These are phyloP conservation scores for Boehmeria nivea DNA, from an alignment of 306 rosid species.

Conservation along the genomic window DNA sequence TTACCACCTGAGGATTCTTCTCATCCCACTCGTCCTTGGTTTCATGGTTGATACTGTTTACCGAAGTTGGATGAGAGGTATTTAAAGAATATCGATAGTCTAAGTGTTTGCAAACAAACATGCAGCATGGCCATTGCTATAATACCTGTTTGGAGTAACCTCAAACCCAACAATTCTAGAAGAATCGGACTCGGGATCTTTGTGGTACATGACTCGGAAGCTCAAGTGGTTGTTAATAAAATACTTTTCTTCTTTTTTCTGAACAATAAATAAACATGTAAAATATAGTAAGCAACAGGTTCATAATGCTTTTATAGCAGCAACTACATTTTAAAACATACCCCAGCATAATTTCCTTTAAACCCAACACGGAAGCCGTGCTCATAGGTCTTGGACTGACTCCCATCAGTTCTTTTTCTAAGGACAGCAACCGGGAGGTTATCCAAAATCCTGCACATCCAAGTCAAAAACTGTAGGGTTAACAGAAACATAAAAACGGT, in stretches of 20 bases:
- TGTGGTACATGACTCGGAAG: conserved; percentile 95
- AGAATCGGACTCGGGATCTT: conserved; percentile 78
- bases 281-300: not conserved
- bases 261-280: conserved; percentile 28
- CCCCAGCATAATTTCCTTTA: conserved; percentile 96
- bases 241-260: conserved; percentile 96
- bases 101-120: conserved; percentile 13
- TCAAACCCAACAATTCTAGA: conserved; percentile 99
- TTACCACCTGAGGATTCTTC: conserved; percentile 63
- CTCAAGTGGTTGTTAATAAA: conserved; percentile 97
- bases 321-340: conserved; percentile 37
- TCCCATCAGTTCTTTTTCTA: conserved; percentile 87
- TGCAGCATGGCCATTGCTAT: conserved; percentile 7
- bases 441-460: conserved; percentile 80
- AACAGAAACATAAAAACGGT: not conserved
- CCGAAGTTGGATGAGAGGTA: conserved; percentile 14
- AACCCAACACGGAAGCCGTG: conserved; percentile 97
- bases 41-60: conserved; percentile 79
- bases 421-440: conserved; percentile 98
- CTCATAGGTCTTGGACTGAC: conserved; percentile 81
- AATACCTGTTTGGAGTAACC: conserved; percentile 89
- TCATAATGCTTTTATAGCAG: conserved; percentile 9
- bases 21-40: conserved; percentile 65
- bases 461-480: conserved; percentile 23
- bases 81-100: not conserved